Evolutionary conservation across 129 eudicot genomes (phyloP), one percentile per base, ranked within the genome.

Genomic region (Lonicera japonica): DNA sequence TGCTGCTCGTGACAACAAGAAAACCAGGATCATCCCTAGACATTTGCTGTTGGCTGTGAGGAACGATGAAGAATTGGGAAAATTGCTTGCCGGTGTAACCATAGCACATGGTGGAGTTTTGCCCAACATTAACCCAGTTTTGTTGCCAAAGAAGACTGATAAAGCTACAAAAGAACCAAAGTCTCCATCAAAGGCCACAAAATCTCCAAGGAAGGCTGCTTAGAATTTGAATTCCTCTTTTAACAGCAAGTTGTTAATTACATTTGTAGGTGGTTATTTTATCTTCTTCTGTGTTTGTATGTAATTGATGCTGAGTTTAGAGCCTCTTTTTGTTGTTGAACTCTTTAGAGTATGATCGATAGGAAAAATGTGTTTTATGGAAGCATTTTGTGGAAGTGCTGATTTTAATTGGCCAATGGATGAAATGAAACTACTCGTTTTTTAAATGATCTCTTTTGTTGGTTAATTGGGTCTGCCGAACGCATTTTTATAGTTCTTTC

Each of bases 151-250:
- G 62, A 66, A 41, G 61, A 18, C 70, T 34, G 70, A 66, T 3
- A 66, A 66, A 50, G 21, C 21, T 14, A 20, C 20, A 1, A 50
- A 50, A 17, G 55, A 50, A 17, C 55, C 19, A 5, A 50, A 50
- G 9, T 50, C 55, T 14, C 55, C 55, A 16, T 50, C 55, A 14
- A 50, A 50, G 21, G 55, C 55, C 20, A 17, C 21, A 0, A 50
- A 50, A 50, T 54, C 75, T 21, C 75, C 80, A 1, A 75, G 70
- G 66, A 67, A 75, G 55, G 69, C 69, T 61, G 73, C 73, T 46
- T 50, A 2, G 25, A 14, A 29, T 2, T 1, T 29, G 2, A 1
- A 29, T 29, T 29, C 36, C 36, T 29, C 36, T 29, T 29, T 29
- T n/a, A n/a, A n/a, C n/a, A 29, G 6, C 36, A 29, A 29, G 36